These are phyloP conservation scores for Suillus weaverae DNA, from an alignment of 768 basidiomycete species.

Conservation along the genomic window DNA sequence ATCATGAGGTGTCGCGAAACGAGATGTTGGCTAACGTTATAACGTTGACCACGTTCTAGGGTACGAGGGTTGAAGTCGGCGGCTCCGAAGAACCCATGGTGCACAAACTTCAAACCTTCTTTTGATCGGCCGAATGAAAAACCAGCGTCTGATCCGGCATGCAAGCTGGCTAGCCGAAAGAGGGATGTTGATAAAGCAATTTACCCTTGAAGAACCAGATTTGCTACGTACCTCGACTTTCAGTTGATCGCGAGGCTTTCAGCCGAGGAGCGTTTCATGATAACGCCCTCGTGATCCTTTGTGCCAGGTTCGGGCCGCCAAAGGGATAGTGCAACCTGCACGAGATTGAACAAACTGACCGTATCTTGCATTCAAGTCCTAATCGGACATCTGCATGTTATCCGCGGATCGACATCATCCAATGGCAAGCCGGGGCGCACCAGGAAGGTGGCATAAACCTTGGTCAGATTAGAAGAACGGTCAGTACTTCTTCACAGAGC, in stretches of 20 bases:
- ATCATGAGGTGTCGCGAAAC: background rate
- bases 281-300: background rate
- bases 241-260: background rate
- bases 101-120: background rate
- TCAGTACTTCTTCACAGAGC: background rate
- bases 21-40: background rate
- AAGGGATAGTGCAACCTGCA: background rate
- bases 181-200: background rate
- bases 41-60: conserved; percentile 2
- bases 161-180: conserved; percentile 1
- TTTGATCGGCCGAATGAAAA: background rate
- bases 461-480: background rate
- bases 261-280: conserved; percentile 1
- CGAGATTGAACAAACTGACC: background rate
- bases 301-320: background rate
- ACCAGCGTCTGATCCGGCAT: conserved; percentile 1
- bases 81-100: background rate
- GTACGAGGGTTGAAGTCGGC: background rate
- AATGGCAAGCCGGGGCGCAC: background rate
- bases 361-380: background rate
- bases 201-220: background rate
- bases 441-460: background rate
- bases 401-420: background rate
- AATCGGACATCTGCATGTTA: background rate
- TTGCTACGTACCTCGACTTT: conserved; percentile 1